Evolutionary conservation across 441 rosid genomes (phyloP), one percentile per base, ranked within the genome.

Genomic region (Aleurites moluccanus): DNA sequence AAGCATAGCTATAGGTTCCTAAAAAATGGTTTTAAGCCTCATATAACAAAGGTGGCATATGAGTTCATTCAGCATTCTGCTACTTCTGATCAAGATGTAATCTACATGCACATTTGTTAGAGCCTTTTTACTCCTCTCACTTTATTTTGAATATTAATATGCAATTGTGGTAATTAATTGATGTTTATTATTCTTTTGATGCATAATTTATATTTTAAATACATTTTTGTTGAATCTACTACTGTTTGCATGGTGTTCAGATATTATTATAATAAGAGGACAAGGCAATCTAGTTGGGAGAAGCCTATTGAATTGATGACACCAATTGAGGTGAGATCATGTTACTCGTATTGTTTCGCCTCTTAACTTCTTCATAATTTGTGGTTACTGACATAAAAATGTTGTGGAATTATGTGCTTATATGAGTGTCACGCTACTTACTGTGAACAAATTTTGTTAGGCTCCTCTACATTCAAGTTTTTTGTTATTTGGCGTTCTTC

Each of bases 301-400:
- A 94, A 94, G 83, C 99, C 99, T 69, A 68, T 80, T 73, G 98
- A 94, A 75, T 85, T 94, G 83, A 94, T 94, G 99, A 90, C 98
- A 67, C 89, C 97, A 47, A 85, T 88, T 73, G 99, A 94, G 99
- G 99, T 91, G 82, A 86, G 90, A 70, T 62, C 57, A 69, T 28
- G 77, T 73, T 57, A 68, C 57, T 40, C 61, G 27, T 61, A 74
- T 64, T 57, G 64, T 33, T 42, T 77, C 38, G 53, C 60, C 56
- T 76, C 82, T 61, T 78, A 50, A 30, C 28, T 38, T 76, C 67
- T 78, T 74, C 35, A 55, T 63, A 44, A 33, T 70, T 42, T 74
- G 45, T 42, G 42, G 68, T 35, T 68, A 30, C 20, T 44, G 25
- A 7, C 67, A 71, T 67, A 53, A 62, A 57, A 40, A 67, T 55